Evolutionary conservation across 2,329 filamentous ascomycete genomes (phyloP).

Genomic region (Calycina herbarum): DNA sequence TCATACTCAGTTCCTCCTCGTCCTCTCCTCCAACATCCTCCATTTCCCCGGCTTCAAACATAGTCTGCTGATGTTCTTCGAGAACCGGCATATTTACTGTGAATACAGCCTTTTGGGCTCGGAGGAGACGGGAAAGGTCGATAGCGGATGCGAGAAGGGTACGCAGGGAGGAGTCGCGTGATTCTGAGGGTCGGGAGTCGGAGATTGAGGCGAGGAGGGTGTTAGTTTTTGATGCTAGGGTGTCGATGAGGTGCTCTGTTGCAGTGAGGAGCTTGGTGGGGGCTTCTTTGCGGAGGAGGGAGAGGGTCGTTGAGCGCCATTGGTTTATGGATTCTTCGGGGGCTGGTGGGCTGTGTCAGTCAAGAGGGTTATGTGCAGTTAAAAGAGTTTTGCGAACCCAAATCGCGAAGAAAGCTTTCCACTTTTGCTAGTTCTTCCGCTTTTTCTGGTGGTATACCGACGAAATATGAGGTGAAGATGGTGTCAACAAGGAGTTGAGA

Average conservation of each 20-base stretch:
- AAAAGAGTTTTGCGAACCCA: conserved; percentile 24
- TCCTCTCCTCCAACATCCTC: conserved; percentile 65
- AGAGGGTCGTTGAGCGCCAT: conserved; percentile 66
- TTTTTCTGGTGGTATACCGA: conserved; percentile 59
- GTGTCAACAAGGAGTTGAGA: conserved; percentile 59
- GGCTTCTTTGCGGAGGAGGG: conserved; percentile 56
- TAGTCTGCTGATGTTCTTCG: conserved; percentile 50
- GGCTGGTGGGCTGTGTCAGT: conserved; percentile 36
- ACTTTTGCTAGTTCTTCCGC: conserved; percentile 46
- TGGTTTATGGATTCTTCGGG: conserved; percentile 59
- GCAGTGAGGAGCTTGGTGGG: conserved; percentile 47
- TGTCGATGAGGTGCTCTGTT: conserved; percentile 45
- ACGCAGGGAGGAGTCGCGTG: conserved; percentile 54
- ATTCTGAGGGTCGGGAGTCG: conserved; percentile 34
- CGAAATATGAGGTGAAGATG: conserved; percentile 63
- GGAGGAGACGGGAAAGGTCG: conserved; percentile 56
- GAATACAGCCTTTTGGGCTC: conserved; percentile 60
- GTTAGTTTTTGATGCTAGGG: conserved; percentile 49
- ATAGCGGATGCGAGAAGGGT: conserved; percentile 54
- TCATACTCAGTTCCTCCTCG: conserved; percentile 52
- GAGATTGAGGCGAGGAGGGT: conserved; percentile 50
- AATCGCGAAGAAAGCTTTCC: conserved; percentile 29
- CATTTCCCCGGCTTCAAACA: conserved; percentile 62
- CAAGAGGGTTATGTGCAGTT: neutral
- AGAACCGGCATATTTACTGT: conserved; percentile 55